phyloP scores from a whole-genome alignment of 306 rosid species.

The Urtica urens region DNA sequence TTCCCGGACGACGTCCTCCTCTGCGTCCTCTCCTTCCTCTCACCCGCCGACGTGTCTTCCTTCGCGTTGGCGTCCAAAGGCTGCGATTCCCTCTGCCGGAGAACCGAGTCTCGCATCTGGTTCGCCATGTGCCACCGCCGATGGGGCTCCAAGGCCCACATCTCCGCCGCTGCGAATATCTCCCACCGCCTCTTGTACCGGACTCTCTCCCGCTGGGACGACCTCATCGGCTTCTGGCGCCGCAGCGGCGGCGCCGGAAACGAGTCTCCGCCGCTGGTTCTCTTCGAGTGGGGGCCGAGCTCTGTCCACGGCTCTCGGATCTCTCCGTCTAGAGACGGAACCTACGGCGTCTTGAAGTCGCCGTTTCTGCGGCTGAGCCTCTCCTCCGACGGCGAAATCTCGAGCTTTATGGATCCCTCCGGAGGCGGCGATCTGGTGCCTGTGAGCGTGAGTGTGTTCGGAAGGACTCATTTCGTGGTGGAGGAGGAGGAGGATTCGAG shows the following conservation, averaged over 20 bases:
- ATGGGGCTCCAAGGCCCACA: constrained; percentile 76
- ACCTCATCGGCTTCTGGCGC: constrained; percentile 87
- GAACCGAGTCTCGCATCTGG: constrained; percentile 68
- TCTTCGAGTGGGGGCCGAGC: constrained; percentile 78
- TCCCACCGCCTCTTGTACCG: constrained; percentile 42
- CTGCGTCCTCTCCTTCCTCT: constrained; percentile 72
- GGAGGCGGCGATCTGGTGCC: constrained; percentile 50
- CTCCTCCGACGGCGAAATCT: constrained; percentile 49
- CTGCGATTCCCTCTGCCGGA: constrained; percentile 37
- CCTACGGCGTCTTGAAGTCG: constrained; percentile 44
- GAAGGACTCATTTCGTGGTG: constrained; percentile 58
- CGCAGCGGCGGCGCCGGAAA: constrained; percentile 40
- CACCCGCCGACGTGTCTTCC: constrained; percentile 45
- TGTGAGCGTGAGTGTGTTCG: constrained; percentile 56
- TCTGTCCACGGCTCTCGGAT: constrained; percentile 55
- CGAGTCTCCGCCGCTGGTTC: constrained; percentile 51
- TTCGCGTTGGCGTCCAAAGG: constrained; percentile 78
- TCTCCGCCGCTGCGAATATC: constrained; percentile 48
- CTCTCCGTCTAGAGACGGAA: constrained; percentile 44
- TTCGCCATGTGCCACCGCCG: constrained; percentile 65
- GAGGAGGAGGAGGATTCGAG: constrained; percentile 68
- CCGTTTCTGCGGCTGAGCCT: constrained; percentile 59
- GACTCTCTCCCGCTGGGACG: constrained; percentile 63
- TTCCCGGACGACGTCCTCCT: constrained; percentile 85
- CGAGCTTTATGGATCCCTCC: constrained; percentile 44